Evolutionary conservation across 192 early-diverging fungal species (phyloP).

Genomic region (Rhizoclosmatium sp.): DNA sequence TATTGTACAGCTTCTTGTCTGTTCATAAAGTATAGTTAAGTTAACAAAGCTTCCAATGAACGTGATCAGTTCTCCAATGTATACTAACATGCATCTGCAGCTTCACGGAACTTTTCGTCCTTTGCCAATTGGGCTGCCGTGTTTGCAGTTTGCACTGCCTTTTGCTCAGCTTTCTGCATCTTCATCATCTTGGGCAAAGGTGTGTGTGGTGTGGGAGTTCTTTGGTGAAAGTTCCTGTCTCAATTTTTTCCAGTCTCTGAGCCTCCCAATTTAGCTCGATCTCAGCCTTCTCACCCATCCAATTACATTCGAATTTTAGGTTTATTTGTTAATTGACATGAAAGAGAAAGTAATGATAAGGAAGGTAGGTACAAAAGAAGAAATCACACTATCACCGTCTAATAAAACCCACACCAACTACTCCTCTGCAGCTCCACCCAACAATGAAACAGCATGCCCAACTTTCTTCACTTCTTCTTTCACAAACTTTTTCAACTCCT

Average conservation of each 20-base stretch:
- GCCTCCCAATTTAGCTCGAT: too few relatives aligned
- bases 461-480: not conserved
- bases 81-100: not conserved
- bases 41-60: not conserved
- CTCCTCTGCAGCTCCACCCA: not conserved
- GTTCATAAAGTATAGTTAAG: not conserved
- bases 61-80: not conserved
- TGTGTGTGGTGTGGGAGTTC: too few relatives aligned
- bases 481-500: too few relatives aligned
- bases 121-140: conserved; percentile 1
- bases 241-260: too few relatives aligned
- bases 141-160: not conserved
- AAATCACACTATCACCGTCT: too few relatives aligned
- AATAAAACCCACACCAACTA: too few relatives aligned
- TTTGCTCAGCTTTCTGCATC: not conserved
- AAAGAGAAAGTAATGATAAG: too few relatives aligned
- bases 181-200: not conserved
- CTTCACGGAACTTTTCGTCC: conserved; percentile 8
- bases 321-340: too few relatives aligned
- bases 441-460: not conserved
- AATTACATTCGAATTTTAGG: too few relatives aligned
- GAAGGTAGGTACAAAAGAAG: too few relatives aligned
- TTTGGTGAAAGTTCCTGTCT: too few relatives aligned
- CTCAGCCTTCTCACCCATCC: too few relatives aligned
- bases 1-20: not conserved